Percentiles rank a stretch among this genome's conserved stretches.
These are phyloP conservation scores for Pelargonium cotyledonis DNA, from an alignment of 441 rosid genomes.

Conservation along the genomic window DNA sequence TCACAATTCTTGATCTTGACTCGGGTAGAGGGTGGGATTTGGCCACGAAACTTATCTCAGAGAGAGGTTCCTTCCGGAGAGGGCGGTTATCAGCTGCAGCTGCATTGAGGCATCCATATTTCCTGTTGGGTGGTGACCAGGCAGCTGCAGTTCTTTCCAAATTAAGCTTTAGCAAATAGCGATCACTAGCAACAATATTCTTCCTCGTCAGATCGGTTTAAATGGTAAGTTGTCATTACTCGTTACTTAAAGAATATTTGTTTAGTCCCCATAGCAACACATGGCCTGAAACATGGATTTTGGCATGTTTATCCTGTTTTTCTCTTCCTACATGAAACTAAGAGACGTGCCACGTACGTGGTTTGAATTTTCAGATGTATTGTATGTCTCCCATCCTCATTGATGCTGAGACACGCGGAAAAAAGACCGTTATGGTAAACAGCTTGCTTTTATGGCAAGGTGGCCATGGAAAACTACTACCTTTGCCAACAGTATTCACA, in stretches of 20 bases:
- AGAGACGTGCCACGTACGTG: not conserved
- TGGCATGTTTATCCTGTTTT: not conserved
- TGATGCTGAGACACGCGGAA: conserved; percentile 1
- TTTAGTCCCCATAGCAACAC: not conserved
- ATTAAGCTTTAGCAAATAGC: conserved; percentile 54
- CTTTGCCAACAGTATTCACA: too few relatives aligned
- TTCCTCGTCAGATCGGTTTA: not conserved
- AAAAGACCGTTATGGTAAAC: not conserved
- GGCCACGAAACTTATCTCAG: conserved; percentile 71
- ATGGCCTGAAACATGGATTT: not conserved
- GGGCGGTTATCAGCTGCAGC: conserved; percentile 94
- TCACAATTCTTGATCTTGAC: conserved; percentile 76
- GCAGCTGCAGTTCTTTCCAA: conserved; percentile 82
- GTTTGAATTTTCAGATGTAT: not conserved
- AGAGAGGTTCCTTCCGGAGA: conserved; percentile 66
- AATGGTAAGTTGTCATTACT: not conserved
- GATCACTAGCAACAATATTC: not conserved
- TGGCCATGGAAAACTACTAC: not conserved
- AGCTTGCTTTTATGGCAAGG: not conserved
- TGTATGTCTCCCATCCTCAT: not conserved
- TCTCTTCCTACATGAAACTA: not conserved
- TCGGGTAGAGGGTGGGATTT: conserved; percentile 94
- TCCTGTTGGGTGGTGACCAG: conserved; percentile 88
- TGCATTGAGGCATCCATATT: conserved; percentile 90
- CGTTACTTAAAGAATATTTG: not conserved